Percentiles rank a stretch among this genome's conserved stretches.
phyloP scores from a whole-genome alignment of 257 asterid genomes.

The Ocimum tenuiflorum region DNA sequence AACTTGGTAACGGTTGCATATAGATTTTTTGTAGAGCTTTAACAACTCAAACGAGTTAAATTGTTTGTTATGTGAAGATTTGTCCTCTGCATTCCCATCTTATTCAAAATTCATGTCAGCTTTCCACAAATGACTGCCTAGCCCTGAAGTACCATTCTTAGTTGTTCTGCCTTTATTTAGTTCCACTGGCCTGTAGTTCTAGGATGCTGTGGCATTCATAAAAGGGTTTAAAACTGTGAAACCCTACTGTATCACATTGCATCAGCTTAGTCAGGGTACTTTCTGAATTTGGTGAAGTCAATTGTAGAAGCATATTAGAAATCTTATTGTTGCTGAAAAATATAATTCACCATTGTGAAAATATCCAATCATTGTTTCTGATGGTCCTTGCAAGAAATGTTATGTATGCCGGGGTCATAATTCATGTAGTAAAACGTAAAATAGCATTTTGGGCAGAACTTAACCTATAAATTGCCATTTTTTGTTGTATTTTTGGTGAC shows the following conservation, averaged over 20 bases:
- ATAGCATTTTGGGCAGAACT: neutral
- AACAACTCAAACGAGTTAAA: neutral
- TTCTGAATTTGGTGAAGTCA: neutral
- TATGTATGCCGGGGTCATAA: neutral
- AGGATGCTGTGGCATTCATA: neutral
- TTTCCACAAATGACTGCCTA: conserved; percentile 2
- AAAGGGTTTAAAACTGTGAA: neutral
- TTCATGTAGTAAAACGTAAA: neutral
- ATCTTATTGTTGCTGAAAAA: neutral
- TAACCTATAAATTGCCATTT: neutral
- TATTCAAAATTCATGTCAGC: neutral
- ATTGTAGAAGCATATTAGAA: neutral
- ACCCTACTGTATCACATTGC: neutral
- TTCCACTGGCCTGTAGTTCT: neutral
- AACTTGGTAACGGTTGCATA: neutral
- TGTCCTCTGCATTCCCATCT: neutral
- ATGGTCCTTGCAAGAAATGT: neutral
- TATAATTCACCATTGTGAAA: neutral
- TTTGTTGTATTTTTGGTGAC: neutral
- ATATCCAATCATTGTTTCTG: neutral
- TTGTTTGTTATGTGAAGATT: neutral
- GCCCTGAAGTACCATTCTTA: neutral
- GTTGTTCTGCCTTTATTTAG: neutral
- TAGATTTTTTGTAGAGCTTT: neutral
- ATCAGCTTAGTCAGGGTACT: neutral